A percentile compares a stretch with the other conserved stretches of the same genome.
phyloP scores from a whole-genome alignment of 306 rosid genomes.

The Medicago arabica region DNA sequence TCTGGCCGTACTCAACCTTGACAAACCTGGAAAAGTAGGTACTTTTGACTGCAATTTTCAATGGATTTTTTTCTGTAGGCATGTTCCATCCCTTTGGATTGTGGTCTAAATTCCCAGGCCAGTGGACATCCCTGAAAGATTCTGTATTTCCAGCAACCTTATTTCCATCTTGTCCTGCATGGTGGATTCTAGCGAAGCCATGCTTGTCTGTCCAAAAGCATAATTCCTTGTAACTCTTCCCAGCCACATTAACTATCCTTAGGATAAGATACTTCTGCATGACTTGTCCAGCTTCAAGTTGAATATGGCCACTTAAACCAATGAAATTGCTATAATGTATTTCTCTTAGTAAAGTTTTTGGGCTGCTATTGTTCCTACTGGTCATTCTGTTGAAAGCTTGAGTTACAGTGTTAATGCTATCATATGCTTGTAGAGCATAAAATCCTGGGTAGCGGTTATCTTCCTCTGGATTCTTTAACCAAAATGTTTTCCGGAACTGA shows the following conservation, averaged over 20 bases:
- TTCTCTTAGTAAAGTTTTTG: slow-evolving; percentile 26
- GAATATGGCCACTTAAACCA: slow-evolving; percentile 69
- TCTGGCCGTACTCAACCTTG: slow-evolving; percentile 47
- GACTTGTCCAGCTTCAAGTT: slow-evolving; percentile 52
- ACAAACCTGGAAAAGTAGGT: slow-evolving; percentile 67
- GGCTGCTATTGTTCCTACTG: slow-evolving; percentile 13
- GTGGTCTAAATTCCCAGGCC: slow-evolving; percentile 63
- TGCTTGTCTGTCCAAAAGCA: slow-evolving; percentile 57
- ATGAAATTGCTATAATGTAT: slow-evolving; percentile 42
- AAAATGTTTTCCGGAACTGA: slow-evolving; percentile 48
- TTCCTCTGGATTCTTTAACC: slow-evolving; percentile 46
- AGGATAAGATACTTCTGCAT: slow-evolving; percentile 42
- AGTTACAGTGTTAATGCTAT: slow-evolving; percentile 53
- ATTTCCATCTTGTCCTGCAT: slow-evolving; percentile 17
- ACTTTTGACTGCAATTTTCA: slow-evolving; percentile 71
- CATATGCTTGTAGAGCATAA: slow-evolving; percentile 72
- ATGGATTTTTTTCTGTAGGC: slow-evolving; percentile 53
- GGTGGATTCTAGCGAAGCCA: slow-evolving; percentile 43
- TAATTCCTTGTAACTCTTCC: slow-evolving; percentile 53
- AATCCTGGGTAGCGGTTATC: slow-evolving; percentile 59
- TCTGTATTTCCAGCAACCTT: slow-evolving; percentile 22
- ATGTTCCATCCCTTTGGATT: slow-evolving; percentile 73
- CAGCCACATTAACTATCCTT: slow-evolving; percentile 62
- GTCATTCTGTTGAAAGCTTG: slow-evolving; percentile 48
- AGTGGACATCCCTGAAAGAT: slow-evolving; percentile 50